phyloP scores from a whole-genome alignment of 805 yeast genomes.

The Teunomyces gatunensis region DNA sequence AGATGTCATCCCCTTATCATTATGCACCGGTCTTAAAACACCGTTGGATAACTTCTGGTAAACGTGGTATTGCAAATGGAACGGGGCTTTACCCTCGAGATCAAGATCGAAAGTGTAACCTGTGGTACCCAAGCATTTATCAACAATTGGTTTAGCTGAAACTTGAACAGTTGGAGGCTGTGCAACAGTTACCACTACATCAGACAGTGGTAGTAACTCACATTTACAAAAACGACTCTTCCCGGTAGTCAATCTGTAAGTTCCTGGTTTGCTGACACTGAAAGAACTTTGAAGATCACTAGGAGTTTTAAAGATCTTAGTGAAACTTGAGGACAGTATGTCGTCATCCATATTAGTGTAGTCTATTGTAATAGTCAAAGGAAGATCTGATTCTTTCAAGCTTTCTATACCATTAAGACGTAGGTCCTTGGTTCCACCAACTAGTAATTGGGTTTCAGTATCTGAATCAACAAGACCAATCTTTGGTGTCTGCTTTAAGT shows the following conservation, averaged over 20 bases:
- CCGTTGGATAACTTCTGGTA: constrained; percentile 43
- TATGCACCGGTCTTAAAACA: constrained; percentile 28
- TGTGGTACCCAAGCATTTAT: constrained; percentile 88
- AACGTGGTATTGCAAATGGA: constrained; percentile 59
- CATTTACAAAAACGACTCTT: constrained; percentile 67
- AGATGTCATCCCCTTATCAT: constrained; percentile 27
- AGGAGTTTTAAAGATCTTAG: constrained; percentile 21
- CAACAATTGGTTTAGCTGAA: constrained; percentile 61
- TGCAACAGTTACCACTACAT: constrained; percentile 35
- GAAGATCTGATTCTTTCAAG: constrained; percentile 40
- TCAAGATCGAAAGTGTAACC: constrained; percentile 69
- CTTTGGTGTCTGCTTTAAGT: constrained; percentile 24
- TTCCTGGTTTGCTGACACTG: constrained; percentile 58
- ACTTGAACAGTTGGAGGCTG: constrained; percentile 41
- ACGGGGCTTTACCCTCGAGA: constrained; percentile 80
- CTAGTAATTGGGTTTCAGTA: constrained; percentile 19
- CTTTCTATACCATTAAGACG: constrained; percentile 13
- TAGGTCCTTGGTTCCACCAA: constrained; percentile 26
- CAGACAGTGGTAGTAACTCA: constrained; percentile 41
- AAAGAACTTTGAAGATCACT: constrained; percentile 30
- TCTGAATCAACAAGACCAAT: constrained; percentile 21
- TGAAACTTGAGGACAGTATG: constrained; percentile 5
- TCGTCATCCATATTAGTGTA: constrained; percentile 2
- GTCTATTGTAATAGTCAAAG: constrained; percentile 35
- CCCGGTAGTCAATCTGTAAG: constrained; percentile 54